Evolutionary conservation across 2,329 filamentous ascomycete genomes (phyloP), one percentile per base, ranked within the genome.

Genomic region (Exophiala xenobiotica): DNA sequence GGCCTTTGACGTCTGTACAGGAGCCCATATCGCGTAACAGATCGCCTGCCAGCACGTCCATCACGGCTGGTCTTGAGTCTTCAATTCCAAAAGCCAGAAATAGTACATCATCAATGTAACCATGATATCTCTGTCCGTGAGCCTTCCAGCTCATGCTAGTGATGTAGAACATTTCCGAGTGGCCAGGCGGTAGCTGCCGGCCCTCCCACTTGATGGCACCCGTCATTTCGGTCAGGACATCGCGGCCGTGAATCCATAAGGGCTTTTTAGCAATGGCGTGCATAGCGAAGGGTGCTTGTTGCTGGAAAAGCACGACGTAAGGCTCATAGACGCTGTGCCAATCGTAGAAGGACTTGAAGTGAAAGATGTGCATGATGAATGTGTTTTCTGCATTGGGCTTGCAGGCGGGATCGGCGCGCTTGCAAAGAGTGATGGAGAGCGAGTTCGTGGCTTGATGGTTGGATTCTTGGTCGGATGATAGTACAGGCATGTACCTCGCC

Each of bases 361-460:
- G 81, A 59, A 79, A 74, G 35, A 83, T 71, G 3, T 70, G 70
- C 43, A 83, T 65, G 51, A 82, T 66, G 60, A 79, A 80, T 0
- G 80, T 83, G 59, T 82, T 81, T 16, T 54, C 54, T 3, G 71
- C 68, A 33, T 66, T 66, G 0, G 70, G 64, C 0, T 61, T 44
- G 61, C 81, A 83, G 0, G n/a, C 50, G 0, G 67, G 58, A 37
- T 82, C 78, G 1, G 65, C 55, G 2, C 76, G 71, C 7, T 67
- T 65, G 67, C 80, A 83, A 49, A 82, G 66, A 2, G 79, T 82
- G 38, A 83, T 66, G 2, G 72, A 65, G 1, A 83, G 67, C 1
- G 78, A 79, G 64, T 84, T 84, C 19, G 79, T 82, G 4, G 80
- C 76, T 63, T 84, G 80, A 57, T 83, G 80, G 19, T 82, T 74